phyloP scores from a whole-genome alignment of 495 filamentous ascomycete genomes.

The Staphylotrichum tortipilum region DNA sequence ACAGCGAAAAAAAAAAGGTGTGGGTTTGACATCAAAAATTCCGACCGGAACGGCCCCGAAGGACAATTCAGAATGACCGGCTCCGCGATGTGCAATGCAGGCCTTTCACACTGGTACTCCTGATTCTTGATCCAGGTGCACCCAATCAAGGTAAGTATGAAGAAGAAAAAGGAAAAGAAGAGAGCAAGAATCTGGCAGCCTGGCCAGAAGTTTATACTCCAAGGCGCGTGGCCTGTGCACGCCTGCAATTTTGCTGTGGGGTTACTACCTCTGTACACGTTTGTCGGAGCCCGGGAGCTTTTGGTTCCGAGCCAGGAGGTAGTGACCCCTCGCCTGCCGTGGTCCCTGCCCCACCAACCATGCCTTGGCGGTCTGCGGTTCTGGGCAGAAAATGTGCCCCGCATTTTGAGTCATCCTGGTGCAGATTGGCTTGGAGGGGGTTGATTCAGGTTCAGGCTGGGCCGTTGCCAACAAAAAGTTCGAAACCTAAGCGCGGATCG shows the following conservation, averaged over 20 bases:
- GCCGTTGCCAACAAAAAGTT: slow-evolving; percentile 21
- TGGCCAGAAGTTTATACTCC: background rate
- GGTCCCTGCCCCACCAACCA: no score
- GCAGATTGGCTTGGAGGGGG: slow-evolving; percentile 3
- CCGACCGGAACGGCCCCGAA: slow-evolving; percentile 32
- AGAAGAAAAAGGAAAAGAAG: slow-evolving; percentile 16
- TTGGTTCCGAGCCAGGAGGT: background rate
- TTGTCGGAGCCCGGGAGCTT: background rate
- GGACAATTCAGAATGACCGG: slow-evolving; percentile 26
- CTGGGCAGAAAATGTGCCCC: slow-evolving; percentile 21
- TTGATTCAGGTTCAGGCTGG: slow-evolving; percentile 10
- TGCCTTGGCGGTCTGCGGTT: slow-evolving; percentile 8
- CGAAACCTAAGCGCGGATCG: slow-evolving; percentile 4
- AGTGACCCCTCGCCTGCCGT: no score
- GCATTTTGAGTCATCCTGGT: slow-evolving; percentile 26
- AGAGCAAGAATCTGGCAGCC: slow-evolving; percentile 2
- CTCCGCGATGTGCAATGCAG: slow-evolving; percentile 34
- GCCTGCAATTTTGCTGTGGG: slow-evolving; percentile 3
- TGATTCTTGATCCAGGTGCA: slow-evolving; percentile 14
- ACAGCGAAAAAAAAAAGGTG: slow-evolving; percentile 23
- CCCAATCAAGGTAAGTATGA: slow-evolving; percentile 26
- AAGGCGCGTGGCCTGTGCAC: slow-evolving; percentile 13
- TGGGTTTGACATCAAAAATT: slow-evolving; percentile 28
- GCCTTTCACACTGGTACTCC: slow-evolving; percentile 18
- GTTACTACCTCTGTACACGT: no score